phyloP scores from a whole-genome alignment of 371 early-diverging fungal species.

The Mucor ambiguus region DNA sequence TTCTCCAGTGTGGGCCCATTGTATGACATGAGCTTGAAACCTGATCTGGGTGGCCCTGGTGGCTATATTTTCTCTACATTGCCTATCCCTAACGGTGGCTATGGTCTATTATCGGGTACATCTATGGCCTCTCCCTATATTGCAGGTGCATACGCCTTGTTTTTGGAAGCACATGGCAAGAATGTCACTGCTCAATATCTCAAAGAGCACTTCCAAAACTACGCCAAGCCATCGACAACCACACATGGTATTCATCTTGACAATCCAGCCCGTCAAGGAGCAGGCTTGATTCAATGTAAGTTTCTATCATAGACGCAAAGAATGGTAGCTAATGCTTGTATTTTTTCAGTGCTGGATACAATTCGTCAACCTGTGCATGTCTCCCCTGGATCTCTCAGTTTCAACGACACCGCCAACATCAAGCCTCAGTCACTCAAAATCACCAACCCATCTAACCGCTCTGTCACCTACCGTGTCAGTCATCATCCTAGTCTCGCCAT shows the following conservation, averaged over 20 bases:
- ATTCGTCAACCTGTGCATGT: constrained; percentile 54
- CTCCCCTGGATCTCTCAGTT: constrained; percentile 66
- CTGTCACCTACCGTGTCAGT: constrained; percentile 45
- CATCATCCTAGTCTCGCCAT: constrained; percentile 40
- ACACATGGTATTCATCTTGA: constrained; percentile 27
- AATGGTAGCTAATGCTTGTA: background rate
- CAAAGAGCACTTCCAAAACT: constrained; percentile 51
- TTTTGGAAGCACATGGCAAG: constrained; percentile 42
- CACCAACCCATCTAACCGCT: constrained; percentile 55
- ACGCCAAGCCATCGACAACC: constrained; percentile 34
- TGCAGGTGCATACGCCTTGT: constrained; percentile 68
- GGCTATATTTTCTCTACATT: constrained; percentile 70
- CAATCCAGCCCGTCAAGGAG: constrained; percentile 65
- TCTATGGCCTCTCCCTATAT: constrained; percentile 71
- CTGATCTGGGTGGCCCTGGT: constrained; percentile 67
- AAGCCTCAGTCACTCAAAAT: constrained; percentile 31
- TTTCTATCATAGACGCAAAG: background rate
- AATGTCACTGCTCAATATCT: constrained; percentile 21
- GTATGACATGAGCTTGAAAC: constrained; percentile 34
- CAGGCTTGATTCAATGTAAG: constrained; percentile 73
- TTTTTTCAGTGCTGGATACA: constrained; percentile 51
- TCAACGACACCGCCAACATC: constrained; percentile 67
- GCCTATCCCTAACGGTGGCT: constrained; percentile 40
- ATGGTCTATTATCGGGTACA: constrained; percentile 63
- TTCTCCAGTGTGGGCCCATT: constrained; percentile 49